Evolutionary conservation across 208 protist genomes (phyloP).

Genomic region (Leishmania martiniquensis): DNA sequence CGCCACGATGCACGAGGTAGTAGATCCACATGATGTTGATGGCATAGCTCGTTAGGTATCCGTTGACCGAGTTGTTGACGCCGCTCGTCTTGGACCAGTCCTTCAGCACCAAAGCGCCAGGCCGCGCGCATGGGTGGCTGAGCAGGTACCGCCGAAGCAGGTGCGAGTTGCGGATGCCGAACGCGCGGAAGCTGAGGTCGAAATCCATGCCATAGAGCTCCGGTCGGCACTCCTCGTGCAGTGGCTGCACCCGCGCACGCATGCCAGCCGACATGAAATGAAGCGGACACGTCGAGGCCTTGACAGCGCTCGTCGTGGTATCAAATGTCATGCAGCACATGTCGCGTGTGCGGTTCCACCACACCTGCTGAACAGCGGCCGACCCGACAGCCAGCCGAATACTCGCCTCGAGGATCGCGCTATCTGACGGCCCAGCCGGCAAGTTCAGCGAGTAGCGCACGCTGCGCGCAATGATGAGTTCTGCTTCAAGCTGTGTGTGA

Average conservation of each 20-base stretch:
- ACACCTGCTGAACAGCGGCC: slow-evolving; percentile 76
- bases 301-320: slow-evolving; percentile 68
- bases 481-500: slow-evolving; percentile 50
- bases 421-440: slow-evolving; percentile 54
- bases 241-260: slow-evolving; percentile 67
- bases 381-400: slow-evolving; percentile 60
- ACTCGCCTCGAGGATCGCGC: slow-evolving; percentile 76
- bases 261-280: slow-evolving; percentile 47
- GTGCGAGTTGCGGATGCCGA: slow-evolving; percentile 91
- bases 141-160: slow-evolving; percentile 82
- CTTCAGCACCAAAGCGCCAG: slow-evolving; percentile 88
- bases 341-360: slow-evolving; percentile 82
- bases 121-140: slow-evolving; percentile 80
- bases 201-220: slow-evolving; percentile 91
- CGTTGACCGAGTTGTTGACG: slow-evolving; percentile 91
- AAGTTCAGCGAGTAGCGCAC: slow-evolving; percentile 69
- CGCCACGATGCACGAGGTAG: slow-evolving; percentile 80
- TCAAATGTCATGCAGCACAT: slow-evolving; percentile 72
- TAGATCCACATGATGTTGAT: slow-evolving; percentile 94
- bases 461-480: slow-evolving; percentile 72
- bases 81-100: slow-evolving; percentile 91
- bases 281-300: slow-evolving; percentile 56
- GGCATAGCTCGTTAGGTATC: slow-evolving; percentile 91
- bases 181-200: slow-evolving; percentile 88
- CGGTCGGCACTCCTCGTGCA: slow-evolving; percentile 84